These are phyloP conservation scores for Umbelopsis sp. DNA, from an alignment of 371 early-diverging fungal species.

Conservation along the genomic window DNA sequence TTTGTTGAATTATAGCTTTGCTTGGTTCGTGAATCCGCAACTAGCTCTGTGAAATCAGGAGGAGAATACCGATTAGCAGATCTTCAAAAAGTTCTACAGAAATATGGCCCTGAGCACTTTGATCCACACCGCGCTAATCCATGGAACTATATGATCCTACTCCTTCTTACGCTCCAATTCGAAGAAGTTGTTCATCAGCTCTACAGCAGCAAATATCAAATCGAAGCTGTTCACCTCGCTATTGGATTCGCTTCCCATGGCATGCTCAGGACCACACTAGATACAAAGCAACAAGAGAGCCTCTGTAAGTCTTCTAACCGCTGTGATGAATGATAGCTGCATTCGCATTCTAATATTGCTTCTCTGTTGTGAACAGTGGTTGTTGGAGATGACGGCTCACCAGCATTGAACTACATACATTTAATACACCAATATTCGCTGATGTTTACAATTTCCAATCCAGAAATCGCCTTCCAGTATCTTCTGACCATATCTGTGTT, in stretches of 20 bases:
- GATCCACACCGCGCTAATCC: constrained; percentile 71
- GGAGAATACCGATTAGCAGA: constrained; percentile 63
- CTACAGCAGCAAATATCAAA: constrained; percentile 52
- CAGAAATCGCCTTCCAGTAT: constrained; percentile 12
- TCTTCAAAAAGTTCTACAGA: constrained; percentile 63
- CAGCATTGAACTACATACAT: neutral
- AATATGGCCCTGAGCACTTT: constrained; percentile 73
- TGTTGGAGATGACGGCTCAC: neutral
- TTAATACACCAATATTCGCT: constrained; percentile 7
- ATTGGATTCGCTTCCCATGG: constrained; percentile 82
- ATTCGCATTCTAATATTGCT: neutral
- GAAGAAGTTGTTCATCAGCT: constrained; percentile 85
- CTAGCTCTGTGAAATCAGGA: neutral
- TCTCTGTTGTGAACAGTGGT: neutral
- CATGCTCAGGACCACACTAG: constrained; percentile 71
- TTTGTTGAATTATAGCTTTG: constrained; percentile 46
- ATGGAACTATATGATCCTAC: constrained; percentile 79
- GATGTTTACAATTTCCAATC: neutral
- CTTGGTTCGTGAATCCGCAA: constrained; percentile 60
- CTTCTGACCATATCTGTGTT: constrained; percentile 4
- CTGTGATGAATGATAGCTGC: neutral
- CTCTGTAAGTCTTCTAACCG: constrained; percentile 32
- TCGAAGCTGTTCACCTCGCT: constrained; percentile 92
- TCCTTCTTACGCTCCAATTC: constrained; percentile 86
- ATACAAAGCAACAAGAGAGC: constrained; percentile 30